Base-by-base conservation (phyloP, 208 protist genomes). In the Acanthamoeba lenticulata region DNA sequence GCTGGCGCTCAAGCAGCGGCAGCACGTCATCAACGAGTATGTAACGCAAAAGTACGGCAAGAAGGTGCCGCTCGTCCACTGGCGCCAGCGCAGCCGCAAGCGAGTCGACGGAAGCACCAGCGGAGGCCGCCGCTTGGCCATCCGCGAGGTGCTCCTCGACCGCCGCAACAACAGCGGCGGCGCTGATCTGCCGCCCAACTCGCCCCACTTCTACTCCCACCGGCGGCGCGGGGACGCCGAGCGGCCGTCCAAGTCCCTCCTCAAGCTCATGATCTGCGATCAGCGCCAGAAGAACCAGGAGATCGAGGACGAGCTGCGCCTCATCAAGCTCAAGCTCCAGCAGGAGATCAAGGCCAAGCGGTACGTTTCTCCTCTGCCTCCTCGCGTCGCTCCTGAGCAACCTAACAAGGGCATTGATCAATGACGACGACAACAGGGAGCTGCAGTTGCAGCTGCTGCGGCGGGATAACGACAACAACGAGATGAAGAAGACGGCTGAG, bases 241-340 rank as follows among this genome's bases (percentile, higher is more conserved):
- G 34, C 55, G 67, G 83, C 83, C 83, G 24, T 90, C 83, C 42
- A 90, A 90, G 52, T n/a, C 19, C 7, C 49, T 90, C 21, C 42
- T 90, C 24, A 38, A 34, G 34, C 32, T 90, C 52, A 57, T 90
- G 83, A 60, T 90, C 42, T 42, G 47, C 19, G 83, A 90, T 2
- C 83, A 90, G 83, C 47, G 83, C 13, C 83, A 90, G 49, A 90
- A 90, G 49, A 90, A 90, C n/a, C 83, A 90, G 57, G 83, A 90
- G 32, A 90, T 90, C 52, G 83, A 90, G 38, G 83, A 90, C 83
- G 83, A 90, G 52, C 83, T 90, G 6, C 83, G 83, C 11, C 42
- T 90, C 47, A 90, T 90, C 49, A 90, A 90, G 38, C 21, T 90
- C 19, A 90, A 90, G 47, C 83, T 90, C 11, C 83, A 90, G 49